Conservation (phyloP, 768 basidiomycete species). For the Hygrophorus pudorinus region DNA sequence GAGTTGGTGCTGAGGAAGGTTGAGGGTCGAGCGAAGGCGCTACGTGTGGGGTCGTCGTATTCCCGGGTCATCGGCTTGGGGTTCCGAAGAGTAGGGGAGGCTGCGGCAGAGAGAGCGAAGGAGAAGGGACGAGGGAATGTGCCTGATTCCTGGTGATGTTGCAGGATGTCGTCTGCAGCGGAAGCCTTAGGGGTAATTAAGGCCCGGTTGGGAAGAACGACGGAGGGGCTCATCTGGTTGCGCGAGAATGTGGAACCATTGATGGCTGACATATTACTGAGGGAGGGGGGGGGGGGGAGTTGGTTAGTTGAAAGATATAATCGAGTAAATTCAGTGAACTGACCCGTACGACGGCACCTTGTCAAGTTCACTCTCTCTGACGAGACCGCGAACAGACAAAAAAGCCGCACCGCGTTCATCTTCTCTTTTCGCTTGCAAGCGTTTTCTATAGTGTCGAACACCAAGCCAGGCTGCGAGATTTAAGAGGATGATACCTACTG, state of each 20-base stretch:
- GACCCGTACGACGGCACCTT: constrained; percentile 15
- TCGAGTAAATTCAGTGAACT: constrained; percentile 6
- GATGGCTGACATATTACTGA: constrained; percentile 4
- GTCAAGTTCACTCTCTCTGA: constrained; percentile 24
- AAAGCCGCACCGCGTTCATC: constrained; percentile 31
- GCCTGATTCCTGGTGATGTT: constrained; percentile 33
- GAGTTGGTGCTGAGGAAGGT: constrained; percentile 21
- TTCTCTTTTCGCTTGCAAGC: constrained; percentile 24
- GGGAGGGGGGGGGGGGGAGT: background rate
- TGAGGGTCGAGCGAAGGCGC: constrained; percentile 11
- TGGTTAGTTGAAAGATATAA: background rate
- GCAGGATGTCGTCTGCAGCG: constrained; percentile 31
- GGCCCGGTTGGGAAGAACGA: constrained; percentile 46
- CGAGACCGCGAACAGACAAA: constrained; percentile 38
- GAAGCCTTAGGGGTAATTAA: constrained; percentile 24
- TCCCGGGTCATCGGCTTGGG: background rate
- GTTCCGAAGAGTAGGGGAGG: constrained; percentile 5
- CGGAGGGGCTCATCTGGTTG: constrained; percentile 28
- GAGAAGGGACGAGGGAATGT: constrained; percentile 31
- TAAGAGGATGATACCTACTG: constrained; percentile 32
- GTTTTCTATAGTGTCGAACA: constrained; percentile 32
- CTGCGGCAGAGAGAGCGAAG: constrained; percentile 24
- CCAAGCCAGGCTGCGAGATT: constrained; percentile 32
- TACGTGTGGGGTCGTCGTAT: constrained; percentile 11
- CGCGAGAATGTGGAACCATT: constrained; percentile 27